phyloP scores from a whole-genome alignment of 2,329 filamentous ascomycete species.

The Remersonia thermophila region DNA sequence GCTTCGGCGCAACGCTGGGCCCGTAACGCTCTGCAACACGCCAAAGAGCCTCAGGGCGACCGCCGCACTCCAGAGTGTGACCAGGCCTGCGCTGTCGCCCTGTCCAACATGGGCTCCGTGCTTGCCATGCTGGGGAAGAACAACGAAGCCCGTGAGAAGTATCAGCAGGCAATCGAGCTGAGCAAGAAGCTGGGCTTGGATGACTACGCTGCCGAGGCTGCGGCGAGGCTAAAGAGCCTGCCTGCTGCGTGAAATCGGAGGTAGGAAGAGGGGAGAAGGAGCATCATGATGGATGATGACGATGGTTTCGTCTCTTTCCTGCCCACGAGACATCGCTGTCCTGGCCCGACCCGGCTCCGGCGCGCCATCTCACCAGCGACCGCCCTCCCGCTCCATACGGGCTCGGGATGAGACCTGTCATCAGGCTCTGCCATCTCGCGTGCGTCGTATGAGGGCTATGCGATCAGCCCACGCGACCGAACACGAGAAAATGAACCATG shows the following conservation, averaged over 20 bases:
- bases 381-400: no score
- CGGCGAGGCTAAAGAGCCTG: slow-evolving; percentile 30
- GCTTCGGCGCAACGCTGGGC: slow-evolving; percentile 68
- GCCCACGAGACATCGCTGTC: no score
- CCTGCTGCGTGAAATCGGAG: neutral
- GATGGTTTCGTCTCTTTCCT: neutral
- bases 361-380: no score
- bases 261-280: neutral
- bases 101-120: slow-evolving; percentile 80
- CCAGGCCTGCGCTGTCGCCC: slow-evolving; percentile 66
- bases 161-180: slow-evolving; percentile 54
- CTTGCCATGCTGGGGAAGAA: slow-evolving; percentile 59
- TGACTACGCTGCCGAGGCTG: slow-evolving; percentile 39
- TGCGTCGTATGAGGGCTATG: no score
- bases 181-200: slow-evolving; percentile 41
- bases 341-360: no score
- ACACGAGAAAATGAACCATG: no score
- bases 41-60: slow-evolving; percentile 51
- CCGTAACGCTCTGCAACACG: slow-evolving; percentile 58
- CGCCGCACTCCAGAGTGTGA: slow-evolving; percentile 69
- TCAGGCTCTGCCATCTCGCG: no score
- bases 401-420: no score
- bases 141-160: slow-evolving; percentile 53
- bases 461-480: no score
- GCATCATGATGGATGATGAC: neutral